Evolutionary conservation across 768 basidiomycete species (phyloP).

Genomic region (Filobasidium wieringae): DNA sequence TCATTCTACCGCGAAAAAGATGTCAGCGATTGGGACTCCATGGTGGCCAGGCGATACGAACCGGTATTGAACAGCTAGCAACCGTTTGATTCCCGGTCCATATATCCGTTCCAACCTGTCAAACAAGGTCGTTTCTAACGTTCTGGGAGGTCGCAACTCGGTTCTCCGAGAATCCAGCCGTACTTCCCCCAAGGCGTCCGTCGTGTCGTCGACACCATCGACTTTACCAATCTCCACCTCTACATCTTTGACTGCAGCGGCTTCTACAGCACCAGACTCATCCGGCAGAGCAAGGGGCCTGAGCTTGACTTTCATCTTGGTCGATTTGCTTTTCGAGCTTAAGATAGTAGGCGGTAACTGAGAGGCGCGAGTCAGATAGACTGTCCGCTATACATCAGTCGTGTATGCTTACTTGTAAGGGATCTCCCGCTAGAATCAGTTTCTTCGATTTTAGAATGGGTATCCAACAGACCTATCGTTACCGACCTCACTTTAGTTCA

Average conservation of each 20-base stretch:
- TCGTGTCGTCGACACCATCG: neutral
- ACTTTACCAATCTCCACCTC: neutral
- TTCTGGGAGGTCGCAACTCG: constrained; percentile 43
- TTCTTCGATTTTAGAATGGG: constrained; percentile 87
- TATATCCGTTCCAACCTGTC: constrained; percentile 84
- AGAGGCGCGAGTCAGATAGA: neutral
- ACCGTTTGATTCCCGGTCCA: constrained; percentile 64
- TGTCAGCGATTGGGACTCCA: neutral
- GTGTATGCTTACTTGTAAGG: constrained; percentile 49
- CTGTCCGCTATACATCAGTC: neutral
- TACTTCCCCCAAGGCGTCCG: neutral
- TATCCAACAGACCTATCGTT: constrained; percentile 72
- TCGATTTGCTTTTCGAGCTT: constrained; percentile 46
- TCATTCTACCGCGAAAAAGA: constrained; percentile 54
- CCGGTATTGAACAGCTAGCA: constrained; percentile 78
- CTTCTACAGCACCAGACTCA: neutral
- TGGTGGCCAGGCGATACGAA: constrained; percentile 10
- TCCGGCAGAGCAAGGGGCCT: neutral
- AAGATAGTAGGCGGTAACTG: constrained; percentile 85
- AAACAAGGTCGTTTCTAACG: constrained; percentile 80
- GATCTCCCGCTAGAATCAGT: constrained; percentile 82
- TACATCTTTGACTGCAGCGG: no score
- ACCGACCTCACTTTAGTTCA: neutral
- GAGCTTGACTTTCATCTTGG: constrained; percentile 20
- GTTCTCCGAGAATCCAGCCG: constrained; percentile 11